Evolutionary conservation across 2,329 filamentous ascomycete genomes (phyloP), one percentile per base, ranked within the genome.

Genomic region (Bretziella fagacearum): DNA sequence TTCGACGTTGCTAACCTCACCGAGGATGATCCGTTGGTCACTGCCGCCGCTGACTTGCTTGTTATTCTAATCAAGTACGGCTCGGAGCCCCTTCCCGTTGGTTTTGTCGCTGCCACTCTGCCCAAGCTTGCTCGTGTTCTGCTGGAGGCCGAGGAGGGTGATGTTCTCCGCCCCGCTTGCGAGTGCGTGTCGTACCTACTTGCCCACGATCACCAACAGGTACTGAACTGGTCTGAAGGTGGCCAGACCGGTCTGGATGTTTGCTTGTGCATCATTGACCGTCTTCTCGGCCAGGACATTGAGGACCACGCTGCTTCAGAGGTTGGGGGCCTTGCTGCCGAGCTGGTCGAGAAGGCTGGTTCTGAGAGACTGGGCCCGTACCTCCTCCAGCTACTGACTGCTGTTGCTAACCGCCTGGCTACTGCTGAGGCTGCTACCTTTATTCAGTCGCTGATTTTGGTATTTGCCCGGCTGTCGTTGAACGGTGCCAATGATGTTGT

Each of bases 301-400:
- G 83, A 93, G 56, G 91, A 98, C 57, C 85, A 89, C 56, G 84
- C 86, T 15, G 91, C 89, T 4, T 84, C 86, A n/a, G 89, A 98
- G 64, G 87, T 98, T 36, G 91, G 91, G 54, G 85, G 86, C 13
- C 74, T 98, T 53, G 91, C 91, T 3, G 89, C 89, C 1, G 87
- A 94, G 62, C 70, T 98, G 23, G 91, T 98, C 1, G 89, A 96
- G 63, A 94, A 91, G 63, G 91, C 89, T 44, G 91, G 91, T 8
- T 79, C 86, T 30, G 87, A 94, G 59, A 77, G 84, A 47, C 76
- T 98, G 8, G 91, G 91, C 0, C 87, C 87, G 8, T 95, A 85
- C 60, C 70, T 98, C 22, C 79, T 84, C 33, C 84, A 93, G 60
- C 76, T 98, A 18, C 72, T 98, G 3, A 79, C 81, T 55, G 91